Conservation (phyloP, 441 rosid genomes). For the Eruca vesicaria region DNA sequence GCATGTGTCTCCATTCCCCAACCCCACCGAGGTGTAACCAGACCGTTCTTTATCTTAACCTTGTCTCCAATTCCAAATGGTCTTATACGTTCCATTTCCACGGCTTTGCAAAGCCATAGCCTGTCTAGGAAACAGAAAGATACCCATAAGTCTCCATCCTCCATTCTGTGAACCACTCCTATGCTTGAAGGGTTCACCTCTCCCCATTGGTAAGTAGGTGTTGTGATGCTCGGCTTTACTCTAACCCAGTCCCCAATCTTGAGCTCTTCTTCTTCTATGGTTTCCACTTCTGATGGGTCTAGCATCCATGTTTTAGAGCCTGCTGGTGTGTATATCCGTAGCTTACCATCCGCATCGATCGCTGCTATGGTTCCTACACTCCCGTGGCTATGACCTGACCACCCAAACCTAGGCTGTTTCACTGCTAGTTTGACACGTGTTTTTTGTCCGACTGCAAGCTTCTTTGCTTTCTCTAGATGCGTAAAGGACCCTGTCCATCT, state of each 20-base stretch:
- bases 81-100: slow-evolving; percentile 80
- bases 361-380: slow-evolving; percentile 84
- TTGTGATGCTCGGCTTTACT: slow-evolving; percentile 62
- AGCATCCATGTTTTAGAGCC: slow-evolving; percentile 98
- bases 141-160: slow-evolving; percentile 76
- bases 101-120: slow-evolving; percentile 94
- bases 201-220: slow-evolving; percentile 95
- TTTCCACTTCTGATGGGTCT: slow-evolving; percentile 89
- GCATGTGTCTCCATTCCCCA: slow-evolving; percentile 99
- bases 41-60: slow-evolving; percentile 75
- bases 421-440: slow-evolving; percentile 73
- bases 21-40: slow-evolving; percentile 91
- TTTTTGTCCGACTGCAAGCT: slow-evolving; percentile 75
- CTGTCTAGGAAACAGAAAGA: slow-evolving; percentile 86
- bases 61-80: slow-evolving; percentile 77
- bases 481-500: slow-evolving; percentile 81
- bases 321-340: slow-evolving; percentile 88
- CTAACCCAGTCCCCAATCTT: slow-evolving; percentile 88
- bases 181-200: slow-evolving; percentile 88
- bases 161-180: slow-evolving; percentile 91
- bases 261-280: slow-evolving; percentile 80
- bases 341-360: slow-evolving; percentile 93
- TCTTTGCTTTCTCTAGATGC: slow-evolving; percentile 65
- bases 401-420: slow-evolving; percentile 93
- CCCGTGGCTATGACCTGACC: slow-evolving; percentile 82